A percentile compares a stretch with the other conserved stretches of the same genome.
Evolutionary conservation across 768 basidiomycete species (phyloP).

Genomic region (Mycena kentingensis): DNA sequence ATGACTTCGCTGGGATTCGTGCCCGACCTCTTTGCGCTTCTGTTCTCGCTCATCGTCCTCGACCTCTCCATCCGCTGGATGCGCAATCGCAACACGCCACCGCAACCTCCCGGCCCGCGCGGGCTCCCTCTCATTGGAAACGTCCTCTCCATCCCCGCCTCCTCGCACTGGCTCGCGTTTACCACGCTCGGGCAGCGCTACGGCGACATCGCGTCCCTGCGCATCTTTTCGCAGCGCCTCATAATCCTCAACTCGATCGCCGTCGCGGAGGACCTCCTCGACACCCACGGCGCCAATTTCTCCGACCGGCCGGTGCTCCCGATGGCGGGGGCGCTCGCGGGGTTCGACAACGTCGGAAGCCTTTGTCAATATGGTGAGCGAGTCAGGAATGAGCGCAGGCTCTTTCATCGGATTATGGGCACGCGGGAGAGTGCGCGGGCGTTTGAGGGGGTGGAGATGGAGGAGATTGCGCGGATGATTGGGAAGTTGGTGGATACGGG

Average conservation of each 20-base stretch:
- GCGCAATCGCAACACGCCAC: neutral
- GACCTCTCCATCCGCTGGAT: neutral
- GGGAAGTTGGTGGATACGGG: too few relatives aligned
- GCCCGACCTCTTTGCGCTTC: too few relatives aligned
- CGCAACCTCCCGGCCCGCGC: slow-evolving; percentile 40
- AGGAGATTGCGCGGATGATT: too few relatives aligned
- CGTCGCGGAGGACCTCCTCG: slow-evolving; percentile 49
- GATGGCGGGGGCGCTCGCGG: slow-evolving; percentile 40
- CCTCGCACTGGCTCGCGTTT: slow-evolving; percentile 32
- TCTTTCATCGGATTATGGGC: slow-evolving; percentile 15
- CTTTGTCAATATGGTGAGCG: slow-evolving; percentile 17
- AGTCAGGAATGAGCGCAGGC: slow-evolving; percentile 14
- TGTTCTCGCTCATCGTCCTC: too few relatives aligned
- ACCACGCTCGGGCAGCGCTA: slow-evolving; percentile 35
- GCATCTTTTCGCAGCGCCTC: slow-evolving; percentile 46
- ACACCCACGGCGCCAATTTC: slow-evolving; percentile 53
- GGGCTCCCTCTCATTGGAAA: slow-evolving; percentile 42
- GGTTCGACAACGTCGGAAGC: slow-evolving; percentile 18
- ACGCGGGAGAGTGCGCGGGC: too few relatives aligned
- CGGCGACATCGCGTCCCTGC: slow-evolving; percentile 39
- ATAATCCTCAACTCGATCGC: slow-evolving; percentile 46
- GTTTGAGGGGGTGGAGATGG: too few relatives aligned
- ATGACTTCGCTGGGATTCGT: too few relatives aligned
- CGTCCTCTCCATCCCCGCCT: slow-evolving; percentile 31
- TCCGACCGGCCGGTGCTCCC: slow-evolving; percentile 53